Evolutionary conservation across 768 basidiomycete species (phyloP), one percentile per base, ranked within the genome.

Genomic region (Collybia nuda): DNA sequence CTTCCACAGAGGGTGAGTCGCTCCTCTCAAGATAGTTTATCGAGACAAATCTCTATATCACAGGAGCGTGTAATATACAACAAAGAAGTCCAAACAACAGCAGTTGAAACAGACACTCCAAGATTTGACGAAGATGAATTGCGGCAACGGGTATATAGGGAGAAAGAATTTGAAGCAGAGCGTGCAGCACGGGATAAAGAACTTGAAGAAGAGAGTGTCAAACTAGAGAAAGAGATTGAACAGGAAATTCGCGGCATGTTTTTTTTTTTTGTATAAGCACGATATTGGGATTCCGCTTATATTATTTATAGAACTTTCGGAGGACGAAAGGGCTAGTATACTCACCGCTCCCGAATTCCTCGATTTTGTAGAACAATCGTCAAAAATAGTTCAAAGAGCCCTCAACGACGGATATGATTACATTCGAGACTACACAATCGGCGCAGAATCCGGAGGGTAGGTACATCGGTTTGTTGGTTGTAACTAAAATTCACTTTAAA

Each of bases 391-490:
- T 9, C 93, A 98, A 65, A 79, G 97, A 44, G 97, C 96, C 18
- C 70, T 98, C 54, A 97, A 91, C 62, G 97, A 98, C 60, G 83
- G 83, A 22, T 99, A 99, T 66, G 97, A 99, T 66, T 98, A 98
- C 60, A 92, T 93, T 57, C 85, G 90, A 28, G 97, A 99, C 70
- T 99, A 99, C 63, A 90, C 90, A n/a, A 81, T 95, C 44, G 89
- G 88, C 21, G 75, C 91, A 6, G 93, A 94, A 63, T 79, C 88
- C 6, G 88, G 86, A 59, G 81, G 83, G 94, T 94, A 60, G 62
- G 90, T 77, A 9, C 37, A 17, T 29, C 19, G 45, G 41, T 38
- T 9, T 32, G 46, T 29, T 23, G 3, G 24, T 39, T 17, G 8
- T 51, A 18, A 43, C 47, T 38, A 19, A 28, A 43, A 40, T 52